A percentile compares a stretch with the other conserved stretches of the same genome.
phyloP scores from a whole-genome alignment of 2,329 filamentous ascomycete species.

The Mycosphaerella sp. region DNA sequence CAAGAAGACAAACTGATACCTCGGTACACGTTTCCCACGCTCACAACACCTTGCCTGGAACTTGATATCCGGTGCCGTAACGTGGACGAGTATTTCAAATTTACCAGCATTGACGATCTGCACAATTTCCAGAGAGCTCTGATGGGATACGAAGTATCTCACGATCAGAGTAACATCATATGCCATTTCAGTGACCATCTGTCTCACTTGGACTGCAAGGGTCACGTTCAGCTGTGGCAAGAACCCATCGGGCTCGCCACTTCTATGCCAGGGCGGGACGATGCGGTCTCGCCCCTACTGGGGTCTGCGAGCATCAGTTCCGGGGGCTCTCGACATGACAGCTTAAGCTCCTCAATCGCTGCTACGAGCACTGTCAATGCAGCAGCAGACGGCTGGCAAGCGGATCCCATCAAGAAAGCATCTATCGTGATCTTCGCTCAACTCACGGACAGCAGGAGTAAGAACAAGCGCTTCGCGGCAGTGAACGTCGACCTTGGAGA shows the following conservation, averaged over 20 bases:
- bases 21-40: constrained; percentile 18
- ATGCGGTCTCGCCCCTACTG: not conserved
- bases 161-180: constrained; percentile 15
- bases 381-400: constrained; percentile 14
- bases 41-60: constrained; percentile 14
- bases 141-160: constrained; percentile 24
- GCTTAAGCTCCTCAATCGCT: constrained; percentile 10
- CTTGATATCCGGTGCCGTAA: constrained; percentile 21
- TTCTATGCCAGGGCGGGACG: not conserved
- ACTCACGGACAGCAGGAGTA: constrained; percentile 3
- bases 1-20: constrained; percentile 19
- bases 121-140: constrained; percentile 19
- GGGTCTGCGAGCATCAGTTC: not conserved
- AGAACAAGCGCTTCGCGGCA: constrained; percentile 11
- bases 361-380: constrained; percentile 13
- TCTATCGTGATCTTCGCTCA: constrained; percentile 15
- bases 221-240: constrained; percentile 19
- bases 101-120: constrained; percentile 15
- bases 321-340: not conserved
- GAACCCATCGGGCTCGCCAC: constrained; percentile 12
- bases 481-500: constrained; percentile 13
- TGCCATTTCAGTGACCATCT: constrained; percentile 18
- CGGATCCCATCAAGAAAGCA: constrained; percentile 10
- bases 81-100: constrained; percentile 19
- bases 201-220: constrained; percentile 10